Base-by-base conservation (phyloP, 257 asterid species). In the Solanum chaucha region DNA sequence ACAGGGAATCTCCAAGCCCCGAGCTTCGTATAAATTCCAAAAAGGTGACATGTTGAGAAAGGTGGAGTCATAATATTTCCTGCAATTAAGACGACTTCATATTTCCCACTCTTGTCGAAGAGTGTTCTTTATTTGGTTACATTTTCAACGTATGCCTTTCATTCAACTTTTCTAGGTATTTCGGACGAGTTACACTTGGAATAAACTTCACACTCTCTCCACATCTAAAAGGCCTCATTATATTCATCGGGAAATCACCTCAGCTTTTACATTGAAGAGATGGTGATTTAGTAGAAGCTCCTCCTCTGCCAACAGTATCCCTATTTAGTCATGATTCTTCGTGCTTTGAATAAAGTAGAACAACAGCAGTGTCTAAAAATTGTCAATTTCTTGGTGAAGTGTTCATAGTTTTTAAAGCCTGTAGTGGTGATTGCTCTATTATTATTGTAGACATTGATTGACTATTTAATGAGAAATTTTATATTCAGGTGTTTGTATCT, bases 401-500 rank as follows among this genome's bases (percentile, higher is more conserved):
- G 19, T 38, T 75, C 34, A 7, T 77, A 0, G 8, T 26, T 77
- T 40, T 38, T 26, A 40, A 44, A 13, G 38, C 24, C 24, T 78
- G 64, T 26, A 4, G 7, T 78, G 65, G 65, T 78, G 64, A 44
- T 26, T 80, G 3, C 67, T 15, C 17, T 32, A 38, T 15, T 82
- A 89, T 44, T 85, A 7, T 24, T 81, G 82, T 35, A 81, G 84
- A 72, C 51, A 85, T 81, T 88, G 81, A 72, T 61, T 35, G 51
- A 80, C 48, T 20, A 35, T 71, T 17, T 84, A 24, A 34, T 68
- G 72, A 80, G 65, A 2, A 65, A 73, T 89, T 90, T 89, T 84
- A 74, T 88, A 61, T 88, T 92, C 94, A 96, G 99, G 92, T 95
- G 40, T 88, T 93, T 85, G 90, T 95, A 59, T 46, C 98, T 68